Percentiles rank a stretch among this genome's conserved stretches.
Evolutionary conservation across 2,329 filamentous ascomycete genomes (phyloP).

Genomic region (Pseudogymnoascus pannorum): DNA sequence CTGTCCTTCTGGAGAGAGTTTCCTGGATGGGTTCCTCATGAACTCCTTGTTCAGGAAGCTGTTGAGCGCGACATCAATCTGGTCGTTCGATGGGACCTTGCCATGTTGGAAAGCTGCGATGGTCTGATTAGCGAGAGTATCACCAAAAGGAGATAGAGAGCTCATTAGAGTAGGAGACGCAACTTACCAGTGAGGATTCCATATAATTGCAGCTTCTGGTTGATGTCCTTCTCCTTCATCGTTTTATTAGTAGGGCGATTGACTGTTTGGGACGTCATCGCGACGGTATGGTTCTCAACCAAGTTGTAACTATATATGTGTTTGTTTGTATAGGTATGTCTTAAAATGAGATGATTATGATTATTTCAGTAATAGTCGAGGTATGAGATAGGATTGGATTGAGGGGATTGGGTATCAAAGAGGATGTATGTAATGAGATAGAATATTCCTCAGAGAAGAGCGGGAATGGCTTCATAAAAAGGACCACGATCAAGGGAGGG

Average conservation of each 20-base stretch:
- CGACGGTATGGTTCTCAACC: neutral
- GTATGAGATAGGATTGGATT: neutral
- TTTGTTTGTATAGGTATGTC: slow-evolving; percentile 2
- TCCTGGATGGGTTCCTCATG: slow-evolving; percentile 61
- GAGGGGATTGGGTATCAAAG: slow-evolving; percentile 5
- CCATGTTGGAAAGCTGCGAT: slow-evolving; percentile 70
- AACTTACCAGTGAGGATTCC: slow-evolving; percentile 66
- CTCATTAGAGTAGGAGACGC: neutral
- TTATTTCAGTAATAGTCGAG: neutral
- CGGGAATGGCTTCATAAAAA: slow-evolving; percentile 4
- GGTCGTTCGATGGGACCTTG: slow-evolving; percentile 74
- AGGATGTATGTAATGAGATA: neutral
- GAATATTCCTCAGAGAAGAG: neutral
- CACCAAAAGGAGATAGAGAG: neutral
- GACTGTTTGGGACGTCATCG: slow-evolving; percentile 14
- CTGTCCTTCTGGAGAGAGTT: slow-evolving; percentile 77
- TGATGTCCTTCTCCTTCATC: slow-evolving; percentile 53
- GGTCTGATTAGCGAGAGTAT: neutral
- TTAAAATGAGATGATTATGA: neutral
- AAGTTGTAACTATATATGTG: neutral
- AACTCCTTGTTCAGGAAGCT: slow-evolving; percentile 69
- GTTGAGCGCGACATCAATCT: slow-evolving; percentile 88
- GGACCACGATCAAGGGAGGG: neutral
- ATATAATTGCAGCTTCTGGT: slow-evolving; percentile 89
- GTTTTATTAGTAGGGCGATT: slow-evolving; percentile 25